Evolutionary conservation across 2,329 filamentous ascomycete species (phyloP).

Genomic region (Neoascochyta sp.): DNA sequence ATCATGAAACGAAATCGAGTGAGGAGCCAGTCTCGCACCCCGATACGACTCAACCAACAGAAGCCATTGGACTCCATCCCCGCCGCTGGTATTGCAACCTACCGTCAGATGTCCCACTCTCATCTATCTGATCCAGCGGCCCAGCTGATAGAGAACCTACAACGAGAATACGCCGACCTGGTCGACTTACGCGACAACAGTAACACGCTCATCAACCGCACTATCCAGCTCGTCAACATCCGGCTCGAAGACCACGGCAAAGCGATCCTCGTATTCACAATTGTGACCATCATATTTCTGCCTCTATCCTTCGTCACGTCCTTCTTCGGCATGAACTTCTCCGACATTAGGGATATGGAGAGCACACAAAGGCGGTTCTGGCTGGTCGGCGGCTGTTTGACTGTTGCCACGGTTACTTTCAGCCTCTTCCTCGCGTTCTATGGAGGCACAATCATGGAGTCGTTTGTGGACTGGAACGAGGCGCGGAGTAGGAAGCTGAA

Average conservation of each 20-base stretch:
- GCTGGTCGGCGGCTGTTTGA: conserved; percentile 40
- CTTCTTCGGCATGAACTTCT: conserved; percentile 46
- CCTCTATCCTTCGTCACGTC: conserved; percentile 44
- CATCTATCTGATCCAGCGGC: conserved; percentile 36
- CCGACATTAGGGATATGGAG: conserved; percentile 41
- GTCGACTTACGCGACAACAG: conserved; percentile 43
- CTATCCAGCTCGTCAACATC: conserved; percentile 46
- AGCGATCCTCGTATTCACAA: conserved; percentile 45
- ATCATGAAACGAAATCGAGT: conserved; percentile 7
- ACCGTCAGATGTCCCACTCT: conserved; percentile 36
- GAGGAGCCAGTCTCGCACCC: conserved; percentile 6
- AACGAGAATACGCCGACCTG: conserved; percentile 40
- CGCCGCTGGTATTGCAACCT: conserved; percentile 29
- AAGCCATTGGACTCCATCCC: conserved; percentile 14
- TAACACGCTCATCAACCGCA: conserved; percentile 43
- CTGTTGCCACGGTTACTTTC: conserved; percentile 36
- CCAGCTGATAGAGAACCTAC: conserved; percentile 41
- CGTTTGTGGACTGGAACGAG: conserved; percentile 37
- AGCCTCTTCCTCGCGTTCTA: conserved; percentile 43
- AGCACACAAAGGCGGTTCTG: conserved; percentile 41
- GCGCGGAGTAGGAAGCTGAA: conserved; percentile 14
- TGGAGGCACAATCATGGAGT: conserved; percentile 38
- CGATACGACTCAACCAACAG: conserved; percentile 10
- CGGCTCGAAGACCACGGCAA: conserved; percentile 46
- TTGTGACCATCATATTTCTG: conserved; percentile 45